Conservation (phyloP, 345 rosid species). For the Limnanthes douglasii region DNA sequence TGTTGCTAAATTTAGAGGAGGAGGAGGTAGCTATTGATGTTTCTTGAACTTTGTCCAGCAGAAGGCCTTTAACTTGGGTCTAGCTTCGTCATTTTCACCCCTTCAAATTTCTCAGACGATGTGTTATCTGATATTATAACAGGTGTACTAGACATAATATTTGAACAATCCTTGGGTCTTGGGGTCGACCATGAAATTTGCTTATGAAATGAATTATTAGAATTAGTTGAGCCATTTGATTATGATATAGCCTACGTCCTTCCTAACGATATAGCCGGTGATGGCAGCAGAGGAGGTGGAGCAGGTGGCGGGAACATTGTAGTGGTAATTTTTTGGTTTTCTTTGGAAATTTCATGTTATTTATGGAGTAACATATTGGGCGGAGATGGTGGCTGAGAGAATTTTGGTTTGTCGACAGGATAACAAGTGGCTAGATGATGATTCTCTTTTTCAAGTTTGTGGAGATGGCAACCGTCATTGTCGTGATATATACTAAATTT, state of each 20-base stretch:
- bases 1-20: no score
- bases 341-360: conserved; percentile 21
- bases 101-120: conserved; percentile 39
- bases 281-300: conserved; percentile 37
- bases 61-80: conserved; percentile 75
- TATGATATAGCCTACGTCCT: conserved; percentile 20
- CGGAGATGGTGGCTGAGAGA: conserved; percentile 74
- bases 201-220: conserved; percentile 15
- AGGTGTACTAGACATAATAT: conserved; percentile 10
- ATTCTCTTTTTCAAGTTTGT: conserved; percentile 3
- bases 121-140: no score
- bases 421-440: conserved; percentile 11
- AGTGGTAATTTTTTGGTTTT: conserved; percentile 11
- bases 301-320: conserved; percentile 38
- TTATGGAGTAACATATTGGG: conserved; percentile 70
- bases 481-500: no score
- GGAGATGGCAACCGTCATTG: conserved; percentile 16
- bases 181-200: conserved; percentile 24
- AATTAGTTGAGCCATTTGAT: conserved; percentile 14
- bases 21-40: no score
- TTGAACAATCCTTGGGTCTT: conserved; percentile 30
- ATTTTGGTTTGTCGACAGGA: conserved; percentile 44
- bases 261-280: conserved; percentile 18
- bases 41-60: conserved; percentile 97
- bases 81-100: conserved; percentile 60